Conservation (phyloP, 1,139 yeast genomes). For the Blastobotrys serpentis region DNA sequence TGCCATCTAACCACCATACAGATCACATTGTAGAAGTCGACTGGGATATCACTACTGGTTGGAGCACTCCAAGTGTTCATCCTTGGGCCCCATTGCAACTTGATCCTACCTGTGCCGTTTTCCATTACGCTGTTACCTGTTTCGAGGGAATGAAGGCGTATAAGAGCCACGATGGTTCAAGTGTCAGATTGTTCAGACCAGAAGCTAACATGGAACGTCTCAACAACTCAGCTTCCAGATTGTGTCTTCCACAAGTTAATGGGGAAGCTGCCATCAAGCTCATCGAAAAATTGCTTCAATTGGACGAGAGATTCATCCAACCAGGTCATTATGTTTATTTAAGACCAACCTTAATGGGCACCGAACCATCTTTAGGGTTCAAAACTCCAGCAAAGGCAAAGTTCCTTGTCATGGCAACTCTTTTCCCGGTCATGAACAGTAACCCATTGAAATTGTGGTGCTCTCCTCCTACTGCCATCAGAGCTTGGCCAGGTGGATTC, state of each 20-base stretch:
- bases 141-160: conserved; percentile 40
- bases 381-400: conserved; percentile 42
- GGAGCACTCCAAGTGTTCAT: conserved; percentile 43
- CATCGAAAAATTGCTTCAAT: conserved; percentile 39
- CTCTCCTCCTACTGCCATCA: conserved; percentile 40
- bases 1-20: conserved; percentile 29
- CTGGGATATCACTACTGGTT: conserved; percentile 42
- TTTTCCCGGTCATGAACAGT: conserved; percentile 34
- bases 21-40: conserved; percentile 47
- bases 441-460: conserved; percentile 42
- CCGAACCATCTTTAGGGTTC: conserved; percentile 43
- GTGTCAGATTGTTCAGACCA: conserved; percentile 45
- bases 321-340: conserved; percentile 36
- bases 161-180: conserved; percentile 35
- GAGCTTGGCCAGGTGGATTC: conserved; percentile 51
- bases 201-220: conserved; percentile 44
- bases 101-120: conserved; percentile 36
- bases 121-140: conserved; percentile 39
- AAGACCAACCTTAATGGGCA: conserved; percentile 37
- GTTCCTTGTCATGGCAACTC: conserved; percentile 42
- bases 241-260: conserved; percentile 44
- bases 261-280: conserved; percentile 42
- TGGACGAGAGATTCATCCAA: conserved; percentile 39
- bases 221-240: conserved; percentile 43
- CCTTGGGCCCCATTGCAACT: conserved; percentile 42